Evolutionary conservation across 2,329 filamentous ascomycete genomes (phyloP).

Genomic region (Fusarium albidum): DNA sequence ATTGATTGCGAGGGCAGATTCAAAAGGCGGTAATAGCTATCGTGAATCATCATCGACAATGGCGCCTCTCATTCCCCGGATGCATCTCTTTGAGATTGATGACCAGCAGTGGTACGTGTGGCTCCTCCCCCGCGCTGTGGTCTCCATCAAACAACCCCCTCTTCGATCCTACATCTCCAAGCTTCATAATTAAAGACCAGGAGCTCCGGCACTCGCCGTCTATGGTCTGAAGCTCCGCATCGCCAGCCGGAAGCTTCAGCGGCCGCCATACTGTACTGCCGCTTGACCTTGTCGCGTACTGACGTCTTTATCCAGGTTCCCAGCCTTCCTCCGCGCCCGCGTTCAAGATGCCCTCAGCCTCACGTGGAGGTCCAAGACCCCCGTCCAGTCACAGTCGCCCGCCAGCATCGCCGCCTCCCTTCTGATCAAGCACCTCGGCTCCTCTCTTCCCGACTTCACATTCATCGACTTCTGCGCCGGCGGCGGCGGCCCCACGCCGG

Average conservation of each 20-base stretch:
- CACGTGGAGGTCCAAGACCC: constrained; percentile 68
- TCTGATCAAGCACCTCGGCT: constrained; percentile 60
- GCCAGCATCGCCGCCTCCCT: constrained; percentile 67
- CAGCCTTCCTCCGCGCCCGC: constrained; percentile 68
- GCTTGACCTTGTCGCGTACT: not conserved
- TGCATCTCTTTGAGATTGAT: constrained; percentile 73
- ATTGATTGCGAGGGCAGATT: not conserved
- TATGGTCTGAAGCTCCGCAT: not conserved
- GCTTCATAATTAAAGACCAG: not conserved
- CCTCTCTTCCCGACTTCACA: constrained; percentile 60
- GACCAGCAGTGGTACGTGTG: constrained; percentile 68
- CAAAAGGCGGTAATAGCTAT: not conserved
- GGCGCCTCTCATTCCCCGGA: constrained; percentile 61
- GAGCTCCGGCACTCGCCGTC: not conserved
- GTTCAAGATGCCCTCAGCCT: constrained; percentile 72
- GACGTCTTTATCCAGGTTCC: constrained; percentile 60
- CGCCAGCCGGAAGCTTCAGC: not conserved
- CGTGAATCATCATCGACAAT: constrained; percentile 40
- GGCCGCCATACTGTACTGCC: not conserved
- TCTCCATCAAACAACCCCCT: not conserved
- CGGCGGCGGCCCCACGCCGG: constrained; percentile 74
- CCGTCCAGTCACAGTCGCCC: constrained; percentile 65
- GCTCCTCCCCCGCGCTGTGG: not conserved
- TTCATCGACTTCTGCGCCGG: constrained; percentile 82
- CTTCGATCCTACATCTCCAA: not conserved